Base-by-base conservation (phyloP, 2,329 filamentous ascomycete species). In the Alternaria panax region DNA sequence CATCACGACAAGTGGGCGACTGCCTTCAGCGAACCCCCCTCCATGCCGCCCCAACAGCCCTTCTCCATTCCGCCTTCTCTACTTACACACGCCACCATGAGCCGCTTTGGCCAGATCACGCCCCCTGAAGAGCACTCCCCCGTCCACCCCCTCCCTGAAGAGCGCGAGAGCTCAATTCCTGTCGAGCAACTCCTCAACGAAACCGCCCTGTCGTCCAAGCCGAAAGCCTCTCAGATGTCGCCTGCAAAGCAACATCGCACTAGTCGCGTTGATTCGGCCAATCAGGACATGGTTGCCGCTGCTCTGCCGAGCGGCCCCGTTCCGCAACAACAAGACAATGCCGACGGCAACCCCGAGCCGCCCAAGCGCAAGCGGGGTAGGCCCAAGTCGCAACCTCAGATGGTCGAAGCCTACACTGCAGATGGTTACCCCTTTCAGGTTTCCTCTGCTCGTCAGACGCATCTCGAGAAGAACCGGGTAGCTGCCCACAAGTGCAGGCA, bases 401-500 rank as follows among this genome's bases (percentile, higher is more conserved):
- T 71, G 61, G 59, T 73, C 7, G 68, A 74, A 57, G 70, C 69
- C 16, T 74, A 57, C 57, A 75, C 73, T 4, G 64, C 71, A 16
- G 74, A 77, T 18, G 75, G 73, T 28, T 74, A 67, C 40, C 73
- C 73, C 3, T 71, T 76, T 57, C 70, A 74, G 20, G 73, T 76
- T 5, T 74, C 75, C 6, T 75, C 73, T 4, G 70, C 74, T 43
- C 75, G 75, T 51, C 70, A 76, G 57, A 73, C 72, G 2, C 75
- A 78, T 66, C 82, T 92, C 0, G 88, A 91, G 75, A 86, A 90
- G 60, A 93, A 93, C 74, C 84, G 90, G 9, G 80, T 90, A 2
- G 90, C 90, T 0, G 90, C 90, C 1, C 90, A 87, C 73, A 92
- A 92, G 72, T 92, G 90, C 70, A 86, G 90, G 4, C 85, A 89